Percentiles rank a stretch among this genome's conserved stretches.
These are phyloP conservation scores for Penicillium thymicola DNA, from an alignment of 2,329 filamentous ascomycete species.

Conservation along the genomic window DNA sequence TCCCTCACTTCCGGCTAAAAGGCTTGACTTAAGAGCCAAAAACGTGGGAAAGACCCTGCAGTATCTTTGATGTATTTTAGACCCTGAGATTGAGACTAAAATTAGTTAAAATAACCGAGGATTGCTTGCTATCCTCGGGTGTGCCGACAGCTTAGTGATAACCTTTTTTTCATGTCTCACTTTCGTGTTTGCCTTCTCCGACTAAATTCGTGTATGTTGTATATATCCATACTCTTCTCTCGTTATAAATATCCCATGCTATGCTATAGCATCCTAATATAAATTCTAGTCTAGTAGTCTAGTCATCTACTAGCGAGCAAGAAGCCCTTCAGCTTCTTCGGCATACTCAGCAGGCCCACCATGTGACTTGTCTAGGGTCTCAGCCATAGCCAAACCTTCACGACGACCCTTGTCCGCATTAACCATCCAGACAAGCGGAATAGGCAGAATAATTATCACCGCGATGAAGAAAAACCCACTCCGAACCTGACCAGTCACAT, in stretches of 20 bases:
- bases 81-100: neutral
- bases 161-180: neutral
- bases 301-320: conserved; percentile 16
- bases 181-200: neutral
- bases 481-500: conserved; percentile 69
- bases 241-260: neutral
- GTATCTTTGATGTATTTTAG: neutral
- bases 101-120: neutral
- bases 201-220: neutral
- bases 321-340: conserved; percentile 31
- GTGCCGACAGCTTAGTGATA: too few species aligned
- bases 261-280: neutral
- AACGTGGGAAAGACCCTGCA: neutral
- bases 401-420: conserved; percentile 38
- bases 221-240: neutral
- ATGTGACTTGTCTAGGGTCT: conserved; percentile 20
- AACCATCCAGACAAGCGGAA: conserved; percentile 75
- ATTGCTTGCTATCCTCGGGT: neutral
- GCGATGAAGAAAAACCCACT: conserved; percentile 88
- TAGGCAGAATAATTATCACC: conserved; percentile 72
- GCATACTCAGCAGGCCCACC: conserved; percentile 10
- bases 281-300: neutral
- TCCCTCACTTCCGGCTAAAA: neutral
- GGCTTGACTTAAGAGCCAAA: neutral
- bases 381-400: conserved; percentile 34